Base-by-base conservation (phyloP, 371 early-diverging fungal species). In the Circinella minor region DNA sequence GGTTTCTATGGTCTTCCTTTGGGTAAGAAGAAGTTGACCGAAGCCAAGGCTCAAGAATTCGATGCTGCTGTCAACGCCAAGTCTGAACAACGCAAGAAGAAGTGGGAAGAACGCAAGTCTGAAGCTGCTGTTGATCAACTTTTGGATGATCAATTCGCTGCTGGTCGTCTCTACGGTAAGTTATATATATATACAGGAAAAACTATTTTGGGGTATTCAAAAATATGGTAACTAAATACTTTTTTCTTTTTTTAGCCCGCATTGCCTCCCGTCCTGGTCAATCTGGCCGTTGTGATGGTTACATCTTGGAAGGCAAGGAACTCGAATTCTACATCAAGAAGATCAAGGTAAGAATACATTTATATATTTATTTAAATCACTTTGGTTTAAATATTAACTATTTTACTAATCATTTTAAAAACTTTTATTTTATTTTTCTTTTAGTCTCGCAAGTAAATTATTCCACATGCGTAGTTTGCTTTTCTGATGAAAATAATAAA, bases 221-320 rank as follows among this genome's bases (percentile, higher is more conserved):
- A 9, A 9, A 11, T 43, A 3, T 43, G 43, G 43, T 9, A 11
- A 43, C 43, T 43, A 43, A 43, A 43, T 43, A 6, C 3, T 9
- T 43, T 0, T 43, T 43, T 43, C 0, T 43, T 57, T 61, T 14
- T 18, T 51, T 71, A 71, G 96, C 82, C 80, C 80, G 71, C 67
- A 87, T 99, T 81, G 84, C 98, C 55, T 98, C 99, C 72, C 96
- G 99, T 81, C 99, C 99, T 37, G 99, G 99, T 76, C 99, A 99
- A 90, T 92, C 93, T 76, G 99, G 99, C 76, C 95, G 96, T 78
- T 91, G 93, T 74, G 99, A 99, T 83, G 99, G 99, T 68, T 96
- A 98, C 91, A 94, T 99, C 76, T 91, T 99, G 61, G 99, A 99
- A 87, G 99, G 99, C 75, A 95, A 97, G 81, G 98, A 98, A 88